Conservation (phyloP, 352 stramenopile genomes). For the Hyphochytrium catenoides region DNA sequence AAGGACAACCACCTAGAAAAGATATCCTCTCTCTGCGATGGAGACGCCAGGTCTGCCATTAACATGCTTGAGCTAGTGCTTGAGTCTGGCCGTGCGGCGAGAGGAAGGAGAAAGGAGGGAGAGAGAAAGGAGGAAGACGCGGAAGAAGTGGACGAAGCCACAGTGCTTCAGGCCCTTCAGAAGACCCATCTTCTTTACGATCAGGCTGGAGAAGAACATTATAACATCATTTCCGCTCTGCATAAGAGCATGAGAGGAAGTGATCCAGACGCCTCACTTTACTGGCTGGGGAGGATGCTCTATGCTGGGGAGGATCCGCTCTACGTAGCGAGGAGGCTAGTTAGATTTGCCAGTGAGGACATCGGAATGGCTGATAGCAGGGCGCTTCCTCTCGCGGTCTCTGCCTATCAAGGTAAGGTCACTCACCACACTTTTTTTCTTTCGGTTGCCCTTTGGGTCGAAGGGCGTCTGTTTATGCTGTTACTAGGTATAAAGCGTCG, state of each 20-base stretch:
- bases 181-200: conserved; percentile 51
- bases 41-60: conserved; percentile 43
- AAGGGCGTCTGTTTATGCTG: too few species aligned
- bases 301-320: conserved; percentile 55
- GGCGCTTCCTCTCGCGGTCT: conserved; percentile 29
- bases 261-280: conserved; percentile 44
- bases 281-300: conserved; percentile 60
- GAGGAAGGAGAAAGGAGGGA: conserved; percentile 16
- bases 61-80: conserved; percentile 37
- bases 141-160: conserved; percentile 27
- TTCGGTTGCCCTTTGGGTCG: too few species aligned
- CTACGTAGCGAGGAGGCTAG: conserved; percentile 42
- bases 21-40: conserved; percentile 35
- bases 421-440: too few species aligned
- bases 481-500: too few species aligned
- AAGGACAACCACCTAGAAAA: conserved; percentile 30
- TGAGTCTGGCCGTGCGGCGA: conserved; percentile 15
- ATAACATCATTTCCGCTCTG: conserved; percentile 52
- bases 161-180: too few species aligned
- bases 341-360: conserved; percentile 59
- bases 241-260: conserved; percentile 59
- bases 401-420: conserved; percentile 44
- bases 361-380: conserved; percentile 39
- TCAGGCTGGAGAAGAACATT: conserved; percentile 55
- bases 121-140: conserved; percentile 17